Conservation (phyloP, 176 grass and related monocot species). For the Aechmea fasciata region DNA sequence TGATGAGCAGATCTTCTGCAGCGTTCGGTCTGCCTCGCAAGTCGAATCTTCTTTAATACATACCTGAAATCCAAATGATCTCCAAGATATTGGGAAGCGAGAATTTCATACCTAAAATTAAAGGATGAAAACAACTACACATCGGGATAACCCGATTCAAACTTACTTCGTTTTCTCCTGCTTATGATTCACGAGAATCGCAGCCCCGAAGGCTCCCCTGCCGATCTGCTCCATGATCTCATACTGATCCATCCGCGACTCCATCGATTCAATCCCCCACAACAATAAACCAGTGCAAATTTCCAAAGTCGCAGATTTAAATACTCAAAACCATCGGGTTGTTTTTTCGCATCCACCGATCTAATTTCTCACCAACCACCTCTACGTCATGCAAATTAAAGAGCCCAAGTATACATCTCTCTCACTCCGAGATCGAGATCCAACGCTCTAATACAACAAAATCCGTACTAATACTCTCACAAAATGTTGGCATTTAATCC, state of each 20-base stretch:
- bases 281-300: not conserved
- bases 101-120: not conserved
- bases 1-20: slow-evolving; percentile 95
- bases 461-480: not conserved
- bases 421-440: not conserved
- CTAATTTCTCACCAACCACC: slow-evolving; percentile 14
- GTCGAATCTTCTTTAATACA: slow-evolving; percentile 91
- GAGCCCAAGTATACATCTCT: not conserved
- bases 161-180: slow-evolving; percentile 84
- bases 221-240: slow-evolving; percentile 99
- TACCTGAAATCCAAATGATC: slow-evolving; percentile 42
- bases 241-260: slow-evolving; percentile 94
- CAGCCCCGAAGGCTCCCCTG: slow-evolving; percentile 88
- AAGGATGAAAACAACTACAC: not conserved
- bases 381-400: not conserved
- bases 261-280: slow-evolving; percentile 40
- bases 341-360: not conserved
- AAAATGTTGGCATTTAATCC: not conserved
- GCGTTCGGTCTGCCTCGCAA: slow-evolving; percentile 85
- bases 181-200: slow-evolving; percentile 99
- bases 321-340: not conserved
- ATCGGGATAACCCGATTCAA: slow-evolving; percentile 8
- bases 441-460: not conserved
- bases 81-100: not conserved
- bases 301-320: not conserved